Evolutionary conservation across 1,284 basidiomycete genomes (phyloP).

Genomic region (Rhizoctonia solani): DNA sequence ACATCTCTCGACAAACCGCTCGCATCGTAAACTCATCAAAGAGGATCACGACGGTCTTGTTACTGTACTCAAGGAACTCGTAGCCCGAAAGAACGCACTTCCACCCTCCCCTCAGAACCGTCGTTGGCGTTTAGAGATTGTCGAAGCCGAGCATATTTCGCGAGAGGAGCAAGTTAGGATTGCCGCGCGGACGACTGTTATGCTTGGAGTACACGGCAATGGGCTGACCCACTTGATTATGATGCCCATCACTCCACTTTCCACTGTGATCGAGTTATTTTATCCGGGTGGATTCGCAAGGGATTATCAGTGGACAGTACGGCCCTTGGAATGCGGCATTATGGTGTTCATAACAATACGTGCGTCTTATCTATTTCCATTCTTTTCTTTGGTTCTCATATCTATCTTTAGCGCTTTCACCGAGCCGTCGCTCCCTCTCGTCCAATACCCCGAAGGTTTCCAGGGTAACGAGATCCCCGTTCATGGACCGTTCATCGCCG

Average conservation of each 20-base stretch:
- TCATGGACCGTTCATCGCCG: constrained; percentile 38
- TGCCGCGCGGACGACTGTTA: constrained; percentile 38
- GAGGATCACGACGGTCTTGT: constrained; percentile 39
- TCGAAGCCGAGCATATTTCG: constrained; percentile 37
- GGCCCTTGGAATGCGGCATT: constrained; percentile 49
- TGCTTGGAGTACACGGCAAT: constrained; percentile 42
- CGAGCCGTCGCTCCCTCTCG: constrained; percentile 47
- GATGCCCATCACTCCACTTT: constrained; percentile 35
- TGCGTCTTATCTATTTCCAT: background rate
- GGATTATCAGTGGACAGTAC: constrained; percentile 42
- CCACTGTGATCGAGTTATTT: constrained; percentile 40
- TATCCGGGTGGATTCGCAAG: constrained; percentile 37
- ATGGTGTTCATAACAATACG: constrained; percentile 41
- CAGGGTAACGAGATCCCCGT: constrained; percentile 52
- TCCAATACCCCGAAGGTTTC: constrained; percentile 51
- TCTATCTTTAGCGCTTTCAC: constrained; percentile 40
- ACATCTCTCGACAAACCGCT: constrained; percentile 38
- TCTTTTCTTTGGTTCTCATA: background rate
- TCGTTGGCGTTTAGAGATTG: constrained; percentile 36
- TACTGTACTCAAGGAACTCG: constrained; percentile 32
- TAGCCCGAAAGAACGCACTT: constrained; percentile 14
- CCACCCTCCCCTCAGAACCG: background rate
- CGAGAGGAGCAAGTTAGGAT: constrained; percentile 38
- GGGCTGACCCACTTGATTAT: constrained; percentile 38
- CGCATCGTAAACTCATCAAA: constrained; percentile 32